phyloP scores from a whole-genome alignment of 768 basidiomycete species.

The Gymnopilus dilepis region DNA sequence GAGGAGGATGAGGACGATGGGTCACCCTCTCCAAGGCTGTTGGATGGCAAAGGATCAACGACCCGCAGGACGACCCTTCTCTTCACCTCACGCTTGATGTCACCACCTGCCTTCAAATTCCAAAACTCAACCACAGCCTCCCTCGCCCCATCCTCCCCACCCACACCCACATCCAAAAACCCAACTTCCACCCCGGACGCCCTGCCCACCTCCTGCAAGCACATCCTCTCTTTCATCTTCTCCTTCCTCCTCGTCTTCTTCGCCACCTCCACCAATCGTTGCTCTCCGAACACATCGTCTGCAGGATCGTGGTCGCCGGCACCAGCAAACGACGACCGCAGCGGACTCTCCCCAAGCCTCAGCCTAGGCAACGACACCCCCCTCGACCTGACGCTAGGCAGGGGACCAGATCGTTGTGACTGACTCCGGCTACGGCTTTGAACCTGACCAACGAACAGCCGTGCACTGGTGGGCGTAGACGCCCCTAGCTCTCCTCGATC shows the following conservation, averaged over 20 bases:
- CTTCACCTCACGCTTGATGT: neutral
- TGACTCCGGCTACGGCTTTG: neutral
- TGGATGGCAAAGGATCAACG: neutral
- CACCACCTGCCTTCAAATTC: neutral
- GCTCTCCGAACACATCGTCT: neutral
- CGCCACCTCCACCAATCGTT: neutral
- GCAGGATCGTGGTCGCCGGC: neutral
- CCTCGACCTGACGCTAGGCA: too few species aligned
- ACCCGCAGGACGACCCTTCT: conserved; percentile 1
- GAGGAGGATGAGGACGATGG: neutral
- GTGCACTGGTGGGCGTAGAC: neutral
- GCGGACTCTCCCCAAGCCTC: neutral
- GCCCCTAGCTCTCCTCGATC: too few species aligned
- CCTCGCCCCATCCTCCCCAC: conserved; percentile 5
- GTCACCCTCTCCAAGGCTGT: too few species aligned
- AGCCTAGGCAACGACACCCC: neutral
- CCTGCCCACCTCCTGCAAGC: conserved; percentile 16
- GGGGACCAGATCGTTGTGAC: neutral
- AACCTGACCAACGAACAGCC: neutral
- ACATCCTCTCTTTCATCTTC: neutral
- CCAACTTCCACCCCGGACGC: conserved; percentile 16
- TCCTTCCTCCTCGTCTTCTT: neutral
- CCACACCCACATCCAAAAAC: conserved; percentile 10
- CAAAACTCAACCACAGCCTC: neutral
- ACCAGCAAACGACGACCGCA: neutral